Evolutionary conservation across 148 eudicot species (phyloP).

Genomic region (Vaccinium macrocarpon): DNA sequence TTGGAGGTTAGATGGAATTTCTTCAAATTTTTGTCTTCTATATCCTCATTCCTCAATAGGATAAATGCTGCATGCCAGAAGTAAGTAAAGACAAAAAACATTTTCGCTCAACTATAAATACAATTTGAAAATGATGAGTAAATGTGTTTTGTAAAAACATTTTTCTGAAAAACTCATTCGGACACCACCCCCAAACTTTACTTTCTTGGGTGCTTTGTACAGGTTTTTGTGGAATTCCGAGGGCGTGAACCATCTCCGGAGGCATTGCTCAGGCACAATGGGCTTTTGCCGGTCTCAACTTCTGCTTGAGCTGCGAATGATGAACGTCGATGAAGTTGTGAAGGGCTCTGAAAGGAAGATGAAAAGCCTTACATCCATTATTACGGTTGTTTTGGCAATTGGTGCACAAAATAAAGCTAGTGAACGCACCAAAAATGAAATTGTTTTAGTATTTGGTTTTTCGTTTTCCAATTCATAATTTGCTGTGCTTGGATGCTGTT

Average conservation of each 20-base stretch:
- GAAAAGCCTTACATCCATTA: neutral
- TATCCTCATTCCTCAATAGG: neutral
- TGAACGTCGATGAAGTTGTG: neutral
- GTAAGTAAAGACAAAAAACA: neutral
- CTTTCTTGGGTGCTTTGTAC: neutral
- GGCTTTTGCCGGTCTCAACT: constrained; percentile 50
- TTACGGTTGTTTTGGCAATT: neutral
- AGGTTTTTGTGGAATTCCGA: constrained; percentile 93
- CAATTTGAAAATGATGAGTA: neutral
- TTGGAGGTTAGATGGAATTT: constrained; percentile 44
- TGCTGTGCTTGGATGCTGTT: neutral
- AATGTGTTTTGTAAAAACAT: neutral
- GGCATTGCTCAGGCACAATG: constrained; percentile 88
- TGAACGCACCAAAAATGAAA: neutral
- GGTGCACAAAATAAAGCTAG: neutral
- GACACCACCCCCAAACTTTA: neutral
- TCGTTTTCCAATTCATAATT: neutral
- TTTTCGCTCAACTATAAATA: neutral
- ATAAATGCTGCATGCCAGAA: neutral
- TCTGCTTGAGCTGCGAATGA: constrained; percentile 18
- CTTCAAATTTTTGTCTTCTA: neutral
- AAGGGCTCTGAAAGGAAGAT: neutral
- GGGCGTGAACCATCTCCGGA: constrained; percentile 98
- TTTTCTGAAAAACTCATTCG: neutral
- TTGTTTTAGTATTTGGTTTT: neutral